phyloP scores from a whole-genome alignment of 2,329 filamentous ascomycete genomes.

The Hypoxylon rubiginosum region DNA sequence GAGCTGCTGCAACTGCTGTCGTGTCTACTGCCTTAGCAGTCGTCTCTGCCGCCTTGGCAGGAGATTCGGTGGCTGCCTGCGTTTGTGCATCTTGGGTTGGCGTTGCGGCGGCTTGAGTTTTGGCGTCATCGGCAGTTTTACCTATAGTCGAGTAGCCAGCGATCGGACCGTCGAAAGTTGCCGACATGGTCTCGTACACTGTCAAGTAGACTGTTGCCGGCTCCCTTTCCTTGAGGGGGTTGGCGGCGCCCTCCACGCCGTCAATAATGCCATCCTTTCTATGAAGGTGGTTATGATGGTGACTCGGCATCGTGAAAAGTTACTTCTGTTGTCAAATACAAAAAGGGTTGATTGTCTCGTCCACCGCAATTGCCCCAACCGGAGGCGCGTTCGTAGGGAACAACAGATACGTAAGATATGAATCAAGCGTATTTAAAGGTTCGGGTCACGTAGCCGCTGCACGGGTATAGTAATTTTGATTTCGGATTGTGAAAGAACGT shows the following conservation, averaged over 20 bases:
- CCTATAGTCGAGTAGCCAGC: slow-evolving; percentile 58
- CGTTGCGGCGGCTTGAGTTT: slow-evolving; percentile 15
- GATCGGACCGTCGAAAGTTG: slow-evolving; percentile 59
- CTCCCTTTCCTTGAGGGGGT: slow-evolving; percentile 44
- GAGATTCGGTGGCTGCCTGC: slow-evolving; percentile 1
- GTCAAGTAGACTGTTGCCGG: slow-evolving; percentile 53
- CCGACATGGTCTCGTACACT: slow-evolving; percentile 58
- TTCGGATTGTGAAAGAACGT: slow-evolving; percentile 41
- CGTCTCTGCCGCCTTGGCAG: slow-evolving; percentile 3
- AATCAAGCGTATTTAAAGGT: slow-evolving; percentile 7
- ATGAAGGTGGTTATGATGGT: slow-evolving; percentile 48
- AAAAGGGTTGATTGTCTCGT: slow-evolving; percentile 19
- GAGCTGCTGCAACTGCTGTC: slow-evolving; percentile 4
- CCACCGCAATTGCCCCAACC: slow-evolving; percentile 18
- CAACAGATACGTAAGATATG: slow-evolving; percentile 3
- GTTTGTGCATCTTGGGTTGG: slow-evolving; percentile 18
- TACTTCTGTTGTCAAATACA: slow-evolving; percentile 1
- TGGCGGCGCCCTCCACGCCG: slow-evolving; percentile 49
- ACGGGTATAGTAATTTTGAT: slow-evolving; percentile 8
- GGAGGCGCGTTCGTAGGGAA: slow-evolving; percentile 9
- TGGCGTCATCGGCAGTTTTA: slow-evolving; percentile 45
- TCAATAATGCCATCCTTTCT: slow-evolving; percentile 45
- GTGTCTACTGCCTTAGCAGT: slow-evolving; percentile 24
- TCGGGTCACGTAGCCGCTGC: slow-evolving; percentile 17
- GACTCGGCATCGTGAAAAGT: slow-evolving; percentile 41